A percentile compares a stretch with the other conserved stretches of the same genome.
Evolutionary conservation across 2,329 filamentous ascomycete species (phyloP).

Genomic region (Ascochyta rabiei): DNA sequence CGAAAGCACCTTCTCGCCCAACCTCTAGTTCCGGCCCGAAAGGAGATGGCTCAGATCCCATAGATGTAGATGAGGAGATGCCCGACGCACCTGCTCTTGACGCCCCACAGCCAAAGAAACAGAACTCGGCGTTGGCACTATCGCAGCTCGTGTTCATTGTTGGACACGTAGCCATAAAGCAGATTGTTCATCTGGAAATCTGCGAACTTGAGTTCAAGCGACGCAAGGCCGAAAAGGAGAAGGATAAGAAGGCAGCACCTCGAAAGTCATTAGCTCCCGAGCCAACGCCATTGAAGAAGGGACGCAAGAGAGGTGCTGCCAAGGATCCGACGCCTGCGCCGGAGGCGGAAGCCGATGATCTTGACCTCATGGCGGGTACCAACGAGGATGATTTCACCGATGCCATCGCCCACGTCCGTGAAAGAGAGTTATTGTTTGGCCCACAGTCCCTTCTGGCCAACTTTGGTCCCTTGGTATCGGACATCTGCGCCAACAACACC

Average conservation of each 20-base stretch:
- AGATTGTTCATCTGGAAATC: constrained; percentile 97
- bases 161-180: constrained; percentile 96
- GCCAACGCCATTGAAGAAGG: constrained; percentile 48
- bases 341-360: constrained; percentile 76
- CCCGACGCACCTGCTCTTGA: constrained; percentile 28
- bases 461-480: constrained; percentile 88
- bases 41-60: constrained; percentile 28
- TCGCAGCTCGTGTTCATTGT: constrained; percentile 95
- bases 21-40: constrained; percentile 42
- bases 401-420: constrained; percentile 81
- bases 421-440: constrained; percentile 83
- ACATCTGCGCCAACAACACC: constrained; percentile 91
- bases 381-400: constrained; percentile 94
- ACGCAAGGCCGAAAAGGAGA: constrained; percentile 87
- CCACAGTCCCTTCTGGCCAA: constrained; percentile 82
- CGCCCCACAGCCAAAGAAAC: constrained; percentile 52
- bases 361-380: constrained; percentile 95
- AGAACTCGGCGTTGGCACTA: constrained; percentile 74
- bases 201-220: constrained; percentile 98
- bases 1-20: constrained; percentile 52
- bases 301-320: constrained; percentile 47
- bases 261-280: constrained; percentile 40
- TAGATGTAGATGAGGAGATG: constrained; percentile 22
- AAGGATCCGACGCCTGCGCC: constrained; percentile 53
- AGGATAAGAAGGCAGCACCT: constrained; percentile 68